Conservation (phyloP, 805 yeast species). For the Candida schatavii region DNA sequence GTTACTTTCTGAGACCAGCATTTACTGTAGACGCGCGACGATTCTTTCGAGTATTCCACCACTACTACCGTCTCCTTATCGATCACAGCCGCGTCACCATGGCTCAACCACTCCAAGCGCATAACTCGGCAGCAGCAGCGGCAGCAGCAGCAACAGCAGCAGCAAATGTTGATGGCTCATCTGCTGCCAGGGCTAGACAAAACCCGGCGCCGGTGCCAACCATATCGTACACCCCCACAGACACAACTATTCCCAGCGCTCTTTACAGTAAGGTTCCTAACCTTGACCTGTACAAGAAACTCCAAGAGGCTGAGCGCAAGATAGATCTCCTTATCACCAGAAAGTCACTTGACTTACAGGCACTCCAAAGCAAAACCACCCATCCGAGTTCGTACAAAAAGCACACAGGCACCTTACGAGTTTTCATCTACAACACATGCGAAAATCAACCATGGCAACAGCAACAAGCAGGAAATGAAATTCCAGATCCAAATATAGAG, state of each 20-base stretch:
- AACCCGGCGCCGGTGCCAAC: constrained; percentile 36
- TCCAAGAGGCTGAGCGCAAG: constrained; percentile 77
- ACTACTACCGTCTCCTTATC: too few relatives aligned
- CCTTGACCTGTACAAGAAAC: constrained; percentile 64
- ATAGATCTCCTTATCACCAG: constrained; percentile 80
- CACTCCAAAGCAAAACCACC: constrained; percentile 43
- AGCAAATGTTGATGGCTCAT: constrained; percentile 5
- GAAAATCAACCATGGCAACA: constrained; percentile 85
- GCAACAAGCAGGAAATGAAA: constrained; percentile 22
- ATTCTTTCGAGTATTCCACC: too few relatives aligned
- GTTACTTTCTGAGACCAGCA: too few relatives aligned
- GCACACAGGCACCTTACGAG: constrained; percentile 64
- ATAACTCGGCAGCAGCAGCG: constrained; percentile 15
- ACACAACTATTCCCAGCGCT: constrained; percentile 34
- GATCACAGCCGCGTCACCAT: too few relatives aligned
- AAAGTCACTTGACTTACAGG: constrained; percentile 83
- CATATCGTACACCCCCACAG: constrained; percentile 42
- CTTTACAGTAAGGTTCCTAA: constrained; percentile 55
- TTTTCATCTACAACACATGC: constrained; percentile 77
- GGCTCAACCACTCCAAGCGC: constrained; percentile 4
- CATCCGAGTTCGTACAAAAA: constrained; percentile 35
- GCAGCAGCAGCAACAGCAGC: constrained; percentile 14
- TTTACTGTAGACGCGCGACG: too few relatives aligned
- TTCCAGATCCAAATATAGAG: constrained; percentile 24
- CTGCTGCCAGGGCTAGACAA: constrained; percentile 26